Conservation (phyloP, 257 asterid genomes). For the Rubia yunnanensis region DNA sequence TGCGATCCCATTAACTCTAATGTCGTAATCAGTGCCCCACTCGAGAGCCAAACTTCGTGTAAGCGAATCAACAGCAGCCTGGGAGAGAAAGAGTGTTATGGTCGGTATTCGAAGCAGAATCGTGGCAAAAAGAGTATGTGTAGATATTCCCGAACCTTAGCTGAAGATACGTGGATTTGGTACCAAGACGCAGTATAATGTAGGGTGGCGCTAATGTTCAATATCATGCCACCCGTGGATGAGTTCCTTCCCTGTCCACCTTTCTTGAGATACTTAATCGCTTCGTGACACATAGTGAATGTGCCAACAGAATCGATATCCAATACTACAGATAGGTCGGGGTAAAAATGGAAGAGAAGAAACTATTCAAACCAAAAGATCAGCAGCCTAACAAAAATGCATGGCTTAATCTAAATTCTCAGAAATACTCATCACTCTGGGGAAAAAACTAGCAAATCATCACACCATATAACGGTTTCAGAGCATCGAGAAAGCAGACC, state of each 20-base stretch:
- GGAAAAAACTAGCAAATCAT: not conserved
- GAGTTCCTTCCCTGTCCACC: slow-evolving; percentile 52
- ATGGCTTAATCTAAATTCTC: too few species aligned
- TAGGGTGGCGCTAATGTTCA: slow-evolving; percentile 83
- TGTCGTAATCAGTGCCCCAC: slow-evolving; percentile 86
- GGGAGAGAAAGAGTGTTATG: slow-evolving; percentile 8
- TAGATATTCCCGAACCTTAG: slow-evolving; percentile 47
- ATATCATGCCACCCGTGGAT: slow-evolving; percentile 61
- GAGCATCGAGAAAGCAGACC: slow-evolving; percentile 31
- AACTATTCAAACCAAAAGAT: not conserved
- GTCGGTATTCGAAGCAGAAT: not conserved
- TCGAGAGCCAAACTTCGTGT: slow-evolving; percentile 81
- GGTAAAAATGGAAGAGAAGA: not conserved
- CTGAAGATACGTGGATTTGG: slow-evolving; percentile 88
- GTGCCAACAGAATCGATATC: slow-evolving; percentile 94
- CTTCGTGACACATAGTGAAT: slow-evolving; percentile 88
- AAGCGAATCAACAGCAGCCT: slow-evolving; percentile 83
- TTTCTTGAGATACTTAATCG: slow-evolving; percentile 60
- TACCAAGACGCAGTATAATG: slow-evolving; percentile 91
- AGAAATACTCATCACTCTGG: too few species aligned
- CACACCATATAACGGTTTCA: not conserved
- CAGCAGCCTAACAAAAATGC: not conserved
- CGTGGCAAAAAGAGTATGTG: not conserved
- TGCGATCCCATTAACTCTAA: slow-evolving; percentile 79
- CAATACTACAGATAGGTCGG: slow-evolving; percentile 40